Evolutionary conservation across 495 filamentous ascomycete species (phyloP), one percentile per base, ranked within the genome.

Genomic region (Aspergillus panamensis): DNA sequence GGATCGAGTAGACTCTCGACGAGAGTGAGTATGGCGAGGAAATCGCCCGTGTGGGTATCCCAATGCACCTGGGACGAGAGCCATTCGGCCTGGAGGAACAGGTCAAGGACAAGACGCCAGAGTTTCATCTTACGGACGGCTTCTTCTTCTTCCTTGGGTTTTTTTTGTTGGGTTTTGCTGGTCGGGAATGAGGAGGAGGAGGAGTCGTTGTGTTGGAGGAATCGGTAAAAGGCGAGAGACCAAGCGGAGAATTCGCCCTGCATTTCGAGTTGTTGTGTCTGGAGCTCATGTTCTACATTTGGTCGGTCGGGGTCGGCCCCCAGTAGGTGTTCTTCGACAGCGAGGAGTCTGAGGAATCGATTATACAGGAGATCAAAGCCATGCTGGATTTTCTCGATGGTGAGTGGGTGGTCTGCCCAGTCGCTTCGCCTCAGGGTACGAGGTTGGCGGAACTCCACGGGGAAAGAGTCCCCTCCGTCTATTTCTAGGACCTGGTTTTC

Each of bases 401-500:
- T 45, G 16, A 7, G n/a, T 6, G 42, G 42, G n/a, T 45, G 42
- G 17, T 6, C 19, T 4, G 42, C 1, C 42, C 42, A 45, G 17
- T 45, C 42, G 9, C 6, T 45, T 45, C 9, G 16, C n/a, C 6
- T 17, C 42, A 21, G 16, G 19, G 3, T 20, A 17, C 17, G 3
- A 20, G 19, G 16, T 16, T 19, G 42, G 9, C 5, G 16, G 42
- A 40, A 40, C 13, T 45, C 42, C 42, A 45, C 42, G 19, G 42
- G 42, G 17, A 45, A 45, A 4, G 42, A 20, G 6, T 45, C 42
- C 4, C 42, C 42, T 17, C 42, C 42, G 10, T 45, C 42, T 19
- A 45, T 45, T 8, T 45, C 42, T 45, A 45, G 16, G n/a, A 45
- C 6, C 42, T 45, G 42, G 42, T 45, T 45, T 45, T 45, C 42